Evolutionary conservation across 2,329 filamentous ascomycete genomes (phyloP).

Genomic region (Diaporthe velutina): DNA sequence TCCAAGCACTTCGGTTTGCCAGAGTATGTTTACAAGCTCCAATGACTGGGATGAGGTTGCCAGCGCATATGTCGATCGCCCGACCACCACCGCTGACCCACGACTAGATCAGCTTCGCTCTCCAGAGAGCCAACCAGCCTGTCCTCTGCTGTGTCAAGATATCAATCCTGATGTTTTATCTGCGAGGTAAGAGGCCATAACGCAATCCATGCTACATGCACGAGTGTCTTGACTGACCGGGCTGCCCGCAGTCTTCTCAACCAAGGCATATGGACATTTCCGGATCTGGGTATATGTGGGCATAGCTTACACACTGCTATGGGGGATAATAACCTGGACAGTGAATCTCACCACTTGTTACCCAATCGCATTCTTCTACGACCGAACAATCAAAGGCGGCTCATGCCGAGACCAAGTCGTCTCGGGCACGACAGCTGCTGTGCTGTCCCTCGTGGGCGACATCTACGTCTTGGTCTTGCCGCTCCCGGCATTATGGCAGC

Average conservation of each 20-base stretch:
- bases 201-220: neutral
- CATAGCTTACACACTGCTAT: constrained; percentile 40
- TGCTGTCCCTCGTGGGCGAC: constrained; percentile 33
- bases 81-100: neutral
- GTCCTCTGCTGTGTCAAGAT: constrained; percentile 40
- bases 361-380: constrained; percentile 41
- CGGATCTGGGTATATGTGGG: constrained; percentile 38
- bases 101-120: constrained; percentile 39
- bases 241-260: neutral
- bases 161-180: constrained; percentile 43
- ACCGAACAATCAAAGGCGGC: constrained; percentile 39
- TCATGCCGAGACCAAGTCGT: constrained; percentile 40
- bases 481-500: constrained; percentile 13
- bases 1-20: constrained; percentile 14
- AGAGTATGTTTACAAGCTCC: constrained; percentile 1
- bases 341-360: constrained; percentile 42
- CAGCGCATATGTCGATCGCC: too few relatives aligned
- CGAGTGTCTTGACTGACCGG: neutral
- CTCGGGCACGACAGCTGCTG: constrained; percentile 40
- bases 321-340: constrained; percentile 40
- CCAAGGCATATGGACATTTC: constrained; percentile 39
- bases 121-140: constrained; percentile 41
- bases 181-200: constrained; percentile 10
- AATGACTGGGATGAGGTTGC: too few relatives aligned
- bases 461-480: constrained; percentile 22